Percentiles rank a stretch among this genome's conserved stretches.
Evolutionary conservation across 139 green algal genomes (phyloP).

Genomic region (Protoeuglena noctilucae): DNA sequence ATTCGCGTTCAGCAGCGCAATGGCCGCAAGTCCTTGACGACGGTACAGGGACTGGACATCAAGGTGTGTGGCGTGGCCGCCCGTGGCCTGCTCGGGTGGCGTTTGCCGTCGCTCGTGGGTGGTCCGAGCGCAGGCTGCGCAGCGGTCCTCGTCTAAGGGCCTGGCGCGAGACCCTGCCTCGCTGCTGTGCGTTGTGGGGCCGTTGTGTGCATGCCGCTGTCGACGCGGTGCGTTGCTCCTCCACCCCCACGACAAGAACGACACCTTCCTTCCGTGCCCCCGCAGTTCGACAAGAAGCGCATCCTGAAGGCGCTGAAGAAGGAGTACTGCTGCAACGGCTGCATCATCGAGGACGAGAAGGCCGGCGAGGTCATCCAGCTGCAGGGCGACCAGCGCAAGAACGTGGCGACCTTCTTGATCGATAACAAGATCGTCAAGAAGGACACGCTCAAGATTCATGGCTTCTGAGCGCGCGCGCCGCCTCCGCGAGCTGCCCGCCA

Average conservation of each 20-base stretch:
- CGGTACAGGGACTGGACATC: too few relatives aligned
- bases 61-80: constrained; percentile 16
- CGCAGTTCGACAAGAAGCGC: constrained; percentile 93
- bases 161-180: neutral
- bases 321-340: constrained; percentile 98
- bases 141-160: too few relatives aligned
- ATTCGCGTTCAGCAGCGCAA: constrained; percentile 95
- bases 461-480: constrained; percentile 52
- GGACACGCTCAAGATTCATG: constrained; percentile 95
- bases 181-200: neutral
- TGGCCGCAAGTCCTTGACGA: constrained; percentile 93
- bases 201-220: neutral
- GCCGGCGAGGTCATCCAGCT: constrained; percentile 91
- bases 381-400: constrained; percentile 98
- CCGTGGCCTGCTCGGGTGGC: constrained; percentile 2
- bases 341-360: constrained; percentile 90
- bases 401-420: constrained; percentile 84
- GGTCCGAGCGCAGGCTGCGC: too few relatives aligned
- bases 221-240: neutral
- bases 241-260: too few relatives aligned
- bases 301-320: constrained; percentile 99
- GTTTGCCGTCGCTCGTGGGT: neutral
- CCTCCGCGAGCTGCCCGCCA: too few relatives aligned
- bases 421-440: constrained; percentile 89
- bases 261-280: too few relatives aligned